Percentiles rank a stretch among this genome's conserved stretches.
Conservation (phyloP, 371 early-diverging fungal species). For the Mortierella sp. region DNA sequence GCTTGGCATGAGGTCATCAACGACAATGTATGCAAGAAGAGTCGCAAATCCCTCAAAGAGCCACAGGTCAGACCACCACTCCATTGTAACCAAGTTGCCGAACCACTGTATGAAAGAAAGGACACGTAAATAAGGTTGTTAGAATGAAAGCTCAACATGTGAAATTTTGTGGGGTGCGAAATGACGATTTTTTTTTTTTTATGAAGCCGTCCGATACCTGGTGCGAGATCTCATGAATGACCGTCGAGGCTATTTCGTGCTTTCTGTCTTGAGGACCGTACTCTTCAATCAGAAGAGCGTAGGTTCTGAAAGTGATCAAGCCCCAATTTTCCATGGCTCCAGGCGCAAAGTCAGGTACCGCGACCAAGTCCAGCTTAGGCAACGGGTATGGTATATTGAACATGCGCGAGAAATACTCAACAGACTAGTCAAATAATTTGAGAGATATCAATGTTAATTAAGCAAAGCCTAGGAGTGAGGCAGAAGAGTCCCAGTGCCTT, state of each 20-base stretch:
- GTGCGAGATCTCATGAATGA: slow-evolving; percentile 96
- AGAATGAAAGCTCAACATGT: background rate
- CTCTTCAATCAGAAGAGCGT: slow-evolving; percentile 77
- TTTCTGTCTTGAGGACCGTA: slow-evolving; percentile 59
- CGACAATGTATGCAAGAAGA: slow-evolving; percentile 87
- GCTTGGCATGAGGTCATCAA: slow-evolving; percentile 80
- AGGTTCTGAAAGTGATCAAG: slow-evolving; percentile 90
- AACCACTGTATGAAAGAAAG: slow-evolving; percentile 73
- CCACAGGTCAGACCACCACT: slow-evolving; percentile 92
- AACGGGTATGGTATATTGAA: slow-evolving; percentile 81
- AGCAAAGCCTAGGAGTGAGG: background rate
- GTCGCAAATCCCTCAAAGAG: slow-evolving; percentile 98
- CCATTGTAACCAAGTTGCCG: slow-evolving; percentile 97
- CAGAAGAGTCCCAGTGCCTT: background rate
- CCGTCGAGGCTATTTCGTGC: slow-evolving; percentile 83
- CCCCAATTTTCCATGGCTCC: slow-evolving; percentile 98
- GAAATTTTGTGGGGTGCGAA: no score
- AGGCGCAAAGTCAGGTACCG: slow-evolving; percentile 90
- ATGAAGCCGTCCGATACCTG: slow-evolving; percentile 56
- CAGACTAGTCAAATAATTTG: slow-evolving; percentile 24
- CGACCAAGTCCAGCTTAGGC: slow-evolving; percentile 91
- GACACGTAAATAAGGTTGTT: background rate
- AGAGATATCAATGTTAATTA: background rate
- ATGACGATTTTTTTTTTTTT: background rate
- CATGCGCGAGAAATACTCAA: slow-evolving; percentile 49